A percentile compares a stretch with the other conserved stretches of the same genome.
Evolutionary conservation across 2,329 filamentous ascomycete species (phyloP).

Genomic region (Botrytis squamosa): DNA sequence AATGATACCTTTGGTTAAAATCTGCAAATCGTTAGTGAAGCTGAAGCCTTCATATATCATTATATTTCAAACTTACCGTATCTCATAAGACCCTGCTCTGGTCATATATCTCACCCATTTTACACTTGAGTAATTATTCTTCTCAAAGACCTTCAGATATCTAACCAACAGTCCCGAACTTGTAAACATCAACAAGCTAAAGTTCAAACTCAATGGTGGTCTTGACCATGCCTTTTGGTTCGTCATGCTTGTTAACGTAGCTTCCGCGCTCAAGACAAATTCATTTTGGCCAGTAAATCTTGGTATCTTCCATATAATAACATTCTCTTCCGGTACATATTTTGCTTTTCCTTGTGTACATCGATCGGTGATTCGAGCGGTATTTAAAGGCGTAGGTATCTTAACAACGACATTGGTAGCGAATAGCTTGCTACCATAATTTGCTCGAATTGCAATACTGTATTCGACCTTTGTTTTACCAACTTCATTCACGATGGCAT

Average conservation of each 20-base stretch:
- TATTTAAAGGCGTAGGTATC: constrained; percentile 95
- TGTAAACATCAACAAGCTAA: constrained; percentile 96
- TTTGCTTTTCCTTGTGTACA: constrained; percentile 96
- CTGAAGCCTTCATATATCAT: not conserved
- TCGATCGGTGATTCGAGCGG: constrained; percentile 86
- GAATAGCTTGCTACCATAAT: constrained; percentile 94
- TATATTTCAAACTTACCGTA: constrained; percentile 60
- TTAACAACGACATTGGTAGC: constrained; percentile 94
- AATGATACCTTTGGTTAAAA: constrained; percentile 24
- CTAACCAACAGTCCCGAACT: constrained; percentile 88
- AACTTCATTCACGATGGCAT: constrained; percentile 96
- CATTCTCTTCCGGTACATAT: constrained; percentile 97
- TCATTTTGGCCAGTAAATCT: constrained; percentile 98
- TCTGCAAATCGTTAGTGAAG: constrained; percentile 21
- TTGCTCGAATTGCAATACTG: constrained; percentile 94
- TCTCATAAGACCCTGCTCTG: constrained; percentile 94
- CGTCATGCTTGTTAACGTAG: constrained; percentile 92
- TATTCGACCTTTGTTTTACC: constrained; percentile 98
- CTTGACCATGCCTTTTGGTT: constrained; percentile 97
- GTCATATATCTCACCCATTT: constrained; percentile 99
- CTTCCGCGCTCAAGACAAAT: constrained; percentile 91
- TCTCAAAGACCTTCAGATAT: constrained; percentile 98
- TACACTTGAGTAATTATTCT: constrained; percentile 97
- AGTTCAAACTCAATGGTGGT: constrained; percentile 87
- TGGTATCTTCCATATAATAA: constrained; percentile 98